These are phyloP conservation scores for Gymnopilus junonius DNA, from an alignment of 768 basidiomycete species.

Conservation along the genomic window DNA sequence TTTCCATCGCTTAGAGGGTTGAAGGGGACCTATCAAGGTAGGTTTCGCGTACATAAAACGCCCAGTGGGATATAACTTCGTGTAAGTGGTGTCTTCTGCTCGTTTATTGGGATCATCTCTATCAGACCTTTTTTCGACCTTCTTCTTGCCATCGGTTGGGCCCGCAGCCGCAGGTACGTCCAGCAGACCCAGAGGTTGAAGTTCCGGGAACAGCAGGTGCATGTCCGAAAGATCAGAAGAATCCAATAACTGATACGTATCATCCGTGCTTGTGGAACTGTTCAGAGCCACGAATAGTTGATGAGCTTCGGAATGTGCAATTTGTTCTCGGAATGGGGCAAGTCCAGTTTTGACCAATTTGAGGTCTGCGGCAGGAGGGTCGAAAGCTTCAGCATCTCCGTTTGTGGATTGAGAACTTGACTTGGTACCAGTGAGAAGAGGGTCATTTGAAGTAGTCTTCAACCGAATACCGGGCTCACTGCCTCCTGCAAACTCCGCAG, in stretches of 20 bases:
- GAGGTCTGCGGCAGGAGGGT: constrained; percentile 29
- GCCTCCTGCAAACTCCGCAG: not conserved
- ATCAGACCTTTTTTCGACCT: constrained; percentile 61
- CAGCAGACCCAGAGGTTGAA: constrained; percentile 62
- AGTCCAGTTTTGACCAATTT: constrained; percentile 47
- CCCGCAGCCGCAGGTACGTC: constrained; percentile 44
- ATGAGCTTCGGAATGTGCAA: constrained; percentile 64
- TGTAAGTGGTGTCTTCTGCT: constrained; percentile 77
- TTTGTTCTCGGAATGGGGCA: constrained; percentile 63
- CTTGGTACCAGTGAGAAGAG: constrained; percentile 47
- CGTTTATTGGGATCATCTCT: constrained; percentile 78
- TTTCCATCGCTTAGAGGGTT: constrained; percentile 79
- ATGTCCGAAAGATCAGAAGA: constrained; percentile 37
- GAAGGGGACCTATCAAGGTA: constrained; percentile 81
- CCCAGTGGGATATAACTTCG: constrained; percentile 75
- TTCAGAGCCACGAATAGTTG: constrained; percentile 55
- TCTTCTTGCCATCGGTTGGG: constrained; percentile 45
- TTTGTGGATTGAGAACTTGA: constrained; percentile 44
- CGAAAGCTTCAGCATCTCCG: constrained; percentile 39
- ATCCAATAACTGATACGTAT: constrained; percentile 16
- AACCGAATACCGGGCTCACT: constrained; percentile 38
- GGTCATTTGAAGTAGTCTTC: constrained; percentile 61
- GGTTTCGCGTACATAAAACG: constrained; percentile 83
- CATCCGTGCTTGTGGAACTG: constrained; percentile 16
- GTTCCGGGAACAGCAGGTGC: constrained; percentile 85